Evolutionary conservation across 192 early-diverging fungal species (phyloP).

Genomic region (Umbelopsis sp.): DNA sequence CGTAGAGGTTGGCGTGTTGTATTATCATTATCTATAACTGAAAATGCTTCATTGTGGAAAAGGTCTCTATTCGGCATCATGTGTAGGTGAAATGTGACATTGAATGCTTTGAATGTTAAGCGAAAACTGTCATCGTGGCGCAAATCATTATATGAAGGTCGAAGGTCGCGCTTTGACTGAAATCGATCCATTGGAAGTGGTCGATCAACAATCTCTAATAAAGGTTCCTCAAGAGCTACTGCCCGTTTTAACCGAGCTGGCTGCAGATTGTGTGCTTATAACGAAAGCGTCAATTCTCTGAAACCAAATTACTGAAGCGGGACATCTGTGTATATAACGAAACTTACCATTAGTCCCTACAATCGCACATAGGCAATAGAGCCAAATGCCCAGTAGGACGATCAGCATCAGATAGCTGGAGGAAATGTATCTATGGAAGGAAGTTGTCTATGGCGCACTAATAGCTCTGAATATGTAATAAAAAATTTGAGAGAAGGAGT

Average conservation of each 20-base stretch:
- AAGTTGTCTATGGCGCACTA: neutral
- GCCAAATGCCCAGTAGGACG: conserved; percentile 1
- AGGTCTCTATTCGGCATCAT: conserved; percentile 76
- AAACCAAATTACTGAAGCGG: neutral
- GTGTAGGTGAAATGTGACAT: conserved; percentile 66
- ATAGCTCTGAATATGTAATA: neutral
- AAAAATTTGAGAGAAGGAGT: neutral
- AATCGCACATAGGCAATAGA: neutral
- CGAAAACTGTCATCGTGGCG: conserved; percentile 8
- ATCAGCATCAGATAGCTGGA: conserved; percentile 1
- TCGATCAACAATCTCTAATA: conserved; percentile 7
- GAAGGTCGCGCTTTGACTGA: neutral
- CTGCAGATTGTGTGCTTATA: neutral
- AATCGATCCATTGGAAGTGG: conserved; percentile 2
- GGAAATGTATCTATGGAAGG: neutral
- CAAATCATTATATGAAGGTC: neutral
- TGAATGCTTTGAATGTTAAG: conserved; percentile 47
- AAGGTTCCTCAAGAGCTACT: conserved; percentile 6
- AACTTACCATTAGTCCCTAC: neutral
- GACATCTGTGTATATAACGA: neutral
- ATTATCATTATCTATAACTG: conserved; percentile 23
- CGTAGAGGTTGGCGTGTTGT: conserved; percentile 30
- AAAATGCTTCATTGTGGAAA: conserved; percentile 64
- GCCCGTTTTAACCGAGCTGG: neutral
- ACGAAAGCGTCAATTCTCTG: neutral